Percentiles rank a stretch among this genome's conserved stretches.
Evolutionary conservation across 1,284 basidiomycete genomes (phyloP).

Genomic region (Takashimella tepidaria): DNA sequence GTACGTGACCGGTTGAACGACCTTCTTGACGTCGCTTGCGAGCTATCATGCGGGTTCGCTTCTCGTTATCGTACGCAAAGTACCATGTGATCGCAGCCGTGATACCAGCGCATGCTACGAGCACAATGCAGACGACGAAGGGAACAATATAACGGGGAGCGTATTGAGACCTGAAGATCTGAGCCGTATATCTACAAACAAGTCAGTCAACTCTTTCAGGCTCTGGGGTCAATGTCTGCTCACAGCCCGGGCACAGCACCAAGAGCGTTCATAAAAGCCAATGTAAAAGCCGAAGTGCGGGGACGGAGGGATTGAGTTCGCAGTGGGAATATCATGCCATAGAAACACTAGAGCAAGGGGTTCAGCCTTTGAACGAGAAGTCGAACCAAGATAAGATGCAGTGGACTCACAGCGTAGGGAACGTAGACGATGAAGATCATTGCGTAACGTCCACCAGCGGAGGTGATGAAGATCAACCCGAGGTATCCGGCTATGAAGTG

Average conservation of each 20-base stretch:
- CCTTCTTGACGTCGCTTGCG: conserved; percentile 7
- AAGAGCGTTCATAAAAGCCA: too few species aligned
- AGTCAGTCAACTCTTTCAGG: too few species aligned
- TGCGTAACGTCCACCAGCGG: conserved; percentile 18
- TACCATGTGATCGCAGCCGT: conserved; percentile 11
- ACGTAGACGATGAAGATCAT: conserved; percentile 15
- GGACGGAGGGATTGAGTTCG: too few species aligned
- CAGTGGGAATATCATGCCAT: too few species aligned
- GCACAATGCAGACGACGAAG: conserved; percentile 2
- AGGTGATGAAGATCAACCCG: conserved; percentile 15
- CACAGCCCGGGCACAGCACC: too few species aligned
- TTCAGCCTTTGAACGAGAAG: conserved; percentile 11
- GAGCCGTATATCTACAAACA: too few species aligned
- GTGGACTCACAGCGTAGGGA: neutral
- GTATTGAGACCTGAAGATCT: neutral
- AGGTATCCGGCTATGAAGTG: conserved; percentile 12
- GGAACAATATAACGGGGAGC: conserved; percentile 1
- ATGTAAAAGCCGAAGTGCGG: too few species aligned
- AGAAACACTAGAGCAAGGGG: too few species aligned
- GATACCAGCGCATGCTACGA: conserved; percentile 4
- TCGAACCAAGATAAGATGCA: conserved; percentile 4
- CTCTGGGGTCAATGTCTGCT: too few species aligned
- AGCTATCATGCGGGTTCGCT: conserved; percentile 12
- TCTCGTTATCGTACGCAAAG: conserved; percentile 5
- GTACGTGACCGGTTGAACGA: conserved; percentile 1